Evolutionary conservation across 208 protist species (phyloP), one percentile per base, ranked within the genome.

Genomic region (Wallacemonas collosoma): DNA sequence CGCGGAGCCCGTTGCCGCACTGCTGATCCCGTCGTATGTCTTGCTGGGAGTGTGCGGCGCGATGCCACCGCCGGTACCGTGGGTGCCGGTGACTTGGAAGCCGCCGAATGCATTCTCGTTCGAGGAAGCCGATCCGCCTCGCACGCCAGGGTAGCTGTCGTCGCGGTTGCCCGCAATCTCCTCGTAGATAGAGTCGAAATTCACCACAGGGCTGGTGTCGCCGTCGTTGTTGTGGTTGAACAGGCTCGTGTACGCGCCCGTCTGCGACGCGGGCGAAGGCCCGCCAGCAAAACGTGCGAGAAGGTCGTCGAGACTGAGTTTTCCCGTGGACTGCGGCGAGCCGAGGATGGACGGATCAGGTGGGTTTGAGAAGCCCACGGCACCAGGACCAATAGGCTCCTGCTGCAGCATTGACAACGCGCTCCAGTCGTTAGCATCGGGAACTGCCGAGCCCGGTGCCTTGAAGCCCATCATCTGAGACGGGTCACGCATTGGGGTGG

Each of bases 171-270:
- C 53, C 14, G 68, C 76, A 56, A 87, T 80, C 53, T 87, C 75
- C 72, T 87, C 82, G 61, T 87, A 87, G 15, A 87, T 68, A 15
- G 75, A 71, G 61, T 89, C 80, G 62, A 89, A 85, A 62, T 80
- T 83, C 51, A 83, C 40, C 3, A 43, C 39, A 3, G 43, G 45
- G 36, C 70, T 61, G 2, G 58, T 60, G 5, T 51, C 50, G 9
- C 41, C 68, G 5, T 68, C 36, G 17, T 64, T 45, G 50, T 48
- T 45, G 50, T 48, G 54, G 51, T 72, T 14, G 45, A 63, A 72
- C 1, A 51, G 60, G 60, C 39, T 65, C 41, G 60, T 48, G 60
- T 65, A 65, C 4, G 40, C 60, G 60, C 36, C 40, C 7, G 8
- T 65, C 41, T 65, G 38, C n/a, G 8, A 3, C 43, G 26, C 35